phyloP scores from a whole-genome alignment of 2,329 filamentous ascomycete species.

The Blumeria graminis region DNA sequence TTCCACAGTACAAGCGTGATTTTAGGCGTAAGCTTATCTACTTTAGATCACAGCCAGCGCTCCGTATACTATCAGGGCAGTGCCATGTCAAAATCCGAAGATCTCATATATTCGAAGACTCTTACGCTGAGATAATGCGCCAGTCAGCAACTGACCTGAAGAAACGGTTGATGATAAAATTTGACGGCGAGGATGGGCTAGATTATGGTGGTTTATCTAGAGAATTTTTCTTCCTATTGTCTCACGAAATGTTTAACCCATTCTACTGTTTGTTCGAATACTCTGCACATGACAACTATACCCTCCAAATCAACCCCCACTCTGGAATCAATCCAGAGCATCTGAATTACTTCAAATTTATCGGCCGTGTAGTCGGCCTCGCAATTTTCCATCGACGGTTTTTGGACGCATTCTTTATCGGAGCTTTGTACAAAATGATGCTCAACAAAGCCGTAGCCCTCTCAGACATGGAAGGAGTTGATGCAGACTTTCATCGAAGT shows the following conservation, averaged over 20 bases:
- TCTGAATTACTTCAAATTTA: slow-evolving; percentile 99
- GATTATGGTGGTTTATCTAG: slow-evolving; percentile 94
- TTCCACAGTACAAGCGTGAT: slow-evolving; percentile 97
- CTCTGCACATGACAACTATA: slow-evolving; percentile 98
- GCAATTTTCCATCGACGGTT: slow-evolving; percentile 97
- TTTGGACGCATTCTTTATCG: slow-evolving; percentile 96
- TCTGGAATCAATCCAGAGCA: slow-evolving; percentile 98
- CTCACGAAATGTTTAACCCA: slow-evolving; percentile 99
- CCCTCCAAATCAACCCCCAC: slow-evolving; percentile 96
- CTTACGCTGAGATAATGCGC: slow-evolving; percentile 92
- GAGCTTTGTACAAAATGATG: slow-evolving; percentile 98
- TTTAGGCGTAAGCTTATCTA: slow-evolving; percentile 96
- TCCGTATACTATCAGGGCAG: slow-evolving; percentile 85
- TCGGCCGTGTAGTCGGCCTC: slow-evolving; percentile 84
- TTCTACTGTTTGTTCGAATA: slow-evolving; percentile 99
- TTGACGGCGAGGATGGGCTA: slow-evolving; percentile 90
- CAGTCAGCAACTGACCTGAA: slow-evolving; percentile 90
- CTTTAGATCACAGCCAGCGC: slow-evolving; percentile 90
- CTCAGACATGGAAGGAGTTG: slow-evolving; percentile 95
- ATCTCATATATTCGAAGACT: slow-evolving; percentile 96
- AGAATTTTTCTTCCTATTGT: slow-evolving; percentile 98
- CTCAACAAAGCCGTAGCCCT: slow-evolving; percentile 76
- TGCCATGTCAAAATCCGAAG: slow-evolving; percentile 95
- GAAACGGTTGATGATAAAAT: slow-evolving; percentile 98
- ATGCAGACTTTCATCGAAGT: slow-evolving; percentile 91